Evolutionary conservation across 2,329 filamentous ascomycete species (phyloP), one percentile per base, ranked within the genome.

Genomic region (Exophiala mesophila): DNA sequence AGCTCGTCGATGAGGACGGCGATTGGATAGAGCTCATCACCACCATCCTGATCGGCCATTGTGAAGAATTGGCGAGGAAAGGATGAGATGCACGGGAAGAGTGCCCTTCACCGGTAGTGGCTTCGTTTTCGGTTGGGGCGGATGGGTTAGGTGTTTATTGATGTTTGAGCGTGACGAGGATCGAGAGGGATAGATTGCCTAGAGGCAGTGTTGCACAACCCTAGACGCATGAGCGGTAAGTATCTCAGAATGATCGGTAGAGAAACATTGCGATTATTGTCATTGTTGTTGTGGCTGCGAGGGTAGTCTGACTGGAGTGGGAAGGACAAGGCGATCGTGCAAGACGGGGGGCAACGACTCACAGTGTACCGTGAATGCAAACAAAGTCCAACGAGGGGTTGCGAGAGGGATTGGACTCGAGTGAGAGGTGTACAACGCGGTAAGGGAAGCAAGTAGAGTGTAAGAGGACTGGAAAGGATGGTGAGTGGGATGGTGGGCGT

Each of bases 1-100:
- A 98, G 78, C 80, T 98, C 92, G 70, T 98, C 92, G 71, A 98
- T 98, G 70, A 98, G 83, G 58, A 98, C 92, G 64, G 94, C 92
- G 76, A 98, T 98, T 67, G 92, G 92, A 71, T 97, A 98, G 63
- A 98, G 88, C 82, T 97, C 94, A 73, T 98, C 92, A 69, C 84
- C 94, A 74, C 90, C 82, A 71, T 83, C 86, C 68, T 83, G 78
- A 71, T 83, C 84, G 73, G 96, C 88, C 90, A 97, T 97, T 68
- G 68, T 77, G 78, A 70, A 66, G 57, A 48, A 57, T 53, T 57
- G 55, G 59, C 58, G 54, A 55, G 62, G 55, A 54, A 52, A 26
- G 23, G 23, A 12, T 26, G 6, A n/a, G n/a, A n/a, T n/a, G n/a
- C n/a, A n/a, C n/a, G n/a, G n/a, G n/a, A n/a, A n/a, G n/a, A n/a